These are phyloP conservation scores for Neurospora hispaniola DNA, from an alignment of 495 filamentous ascomycete species.

Conservation along the genomic window DNA sequence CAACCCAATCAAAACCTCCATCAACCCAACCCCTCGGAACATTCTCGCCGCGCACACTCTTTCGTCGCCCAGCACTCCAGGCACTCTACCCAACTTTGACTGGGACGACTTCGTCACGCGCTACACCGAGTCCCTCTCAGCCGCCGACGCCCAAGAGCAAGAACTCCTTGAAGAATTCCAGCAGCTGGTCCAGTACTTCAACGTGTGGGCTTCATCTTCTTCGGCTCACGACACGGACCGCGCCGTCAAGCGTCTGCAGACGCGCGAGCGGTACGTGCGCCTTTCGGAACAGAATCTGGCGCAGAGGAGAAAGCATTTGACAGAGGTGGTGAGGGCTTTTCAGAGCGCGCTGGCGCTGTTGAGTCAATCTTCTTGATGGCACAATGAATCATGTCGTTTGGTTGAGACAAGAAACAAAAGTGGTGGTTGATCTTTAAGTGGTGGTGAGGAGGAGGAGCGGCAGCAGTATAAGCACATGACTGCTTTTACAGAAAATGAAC, in stretches of 20 bases:
- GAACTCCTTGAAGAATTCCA: constrained; percentile 52
- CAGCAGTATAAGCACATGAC: background rate
- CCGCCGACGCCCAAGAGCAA: constrained; percentile 49
- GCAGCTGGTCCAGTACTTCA: constrained; percentile 57
- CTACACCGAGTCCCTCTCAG: constrained; percentile 49
- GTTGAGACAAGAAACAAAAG: background rate
- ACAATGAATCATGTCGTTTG: background rate
- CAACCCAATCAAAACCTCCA: background rate
- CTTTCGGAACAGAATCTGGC: constrained; percentile 55
- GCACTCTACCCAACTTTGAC: constrained; percentile 41
- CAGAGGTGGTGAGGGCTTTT: constrained; percentile 70
- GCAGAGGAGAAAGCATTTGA: constrained; percentile 64
- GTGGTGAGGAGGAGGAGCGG: background rate
- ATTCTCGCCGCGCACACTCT: background rate
- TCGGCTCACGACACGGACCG: constrained; percentile 59
- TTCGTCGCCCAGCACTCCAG: constrained; percentile 32
- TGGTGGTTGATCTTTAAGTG: background rate
- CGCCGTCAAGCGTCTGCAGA: constrained; percentile 65
- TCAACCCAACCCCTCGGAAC: background rate
- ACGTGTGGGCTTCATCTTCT: constrained; percentile 56
- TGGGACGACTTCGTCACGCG: constrained; percentile 59
- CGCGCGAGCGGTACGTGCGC: constrained; percentile 62
- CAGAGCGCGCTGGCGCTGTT: constrained; percentile 66
- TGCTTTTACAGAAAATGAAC: background rate
- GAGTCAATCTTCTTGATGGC: constrained; percentile 18